Evolutionary conservation across 2,329 filamentous ascomycete species (phyloP).

Genomic region (Trichoderma hamatum): DNA sequence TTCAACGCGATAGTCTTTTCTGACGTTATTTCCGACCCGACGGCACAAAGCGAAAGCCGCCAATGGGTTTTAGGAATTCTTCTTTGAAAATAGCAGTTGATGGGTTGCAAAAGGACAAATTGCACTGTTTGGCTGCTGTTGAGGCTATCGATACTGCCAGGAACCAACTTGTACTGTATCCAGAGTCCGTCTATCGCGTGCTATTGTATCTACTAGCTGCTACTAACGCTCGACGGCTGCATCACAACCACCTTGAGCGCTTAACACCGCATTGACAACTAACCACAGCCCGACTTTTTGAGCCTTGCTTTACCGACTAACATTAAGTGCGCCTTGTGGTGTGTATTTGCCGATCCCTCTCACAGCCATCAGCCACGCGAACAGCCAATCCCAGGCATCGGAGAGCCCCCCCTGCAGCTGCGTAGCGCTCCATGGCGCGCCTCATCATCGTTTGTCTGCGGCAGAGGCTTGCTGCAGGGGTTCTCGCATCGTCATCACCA

Average conservation of each 20-base stretch:
- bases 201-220: not conserved
- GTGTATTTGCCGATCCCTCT: not conserved
- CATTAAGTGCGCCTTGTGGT: not conserved
- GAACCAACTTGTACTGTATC: too few relatives aligned
- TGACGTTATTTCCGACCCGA: not conserved
- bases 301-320: not conserved
- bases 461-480: not conserved
- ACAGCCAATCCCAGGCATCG: not conserved
- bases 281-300: not conserved
- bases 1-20: not conserved
- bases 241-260: conserved; percentile 4
- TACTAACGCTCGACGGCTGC: not conserved
- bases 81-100: not conserved
- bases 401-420: not conserved
- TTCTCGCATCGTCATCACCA: not conserved
- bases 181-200: too few relatives aligned
- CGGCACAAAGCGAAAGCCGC: not conserved
- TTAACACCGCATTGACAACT: conserved; percentile 2
- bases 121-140: too few relatives aligned
- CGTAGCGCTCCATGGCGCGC: conserved; percentile 4
- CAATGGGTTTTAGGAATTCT: too few relatives aligned
- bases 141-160: not conserved
- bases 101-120: too few relatives aligned
- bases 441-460: too few relatives aligned
- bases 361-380: not conserved